These are phyloP conservation scores for Macrocybe gigantea DNA, from an alignment of 768 basidiomycete genomes.

Conservation along the genomic window DNA sequence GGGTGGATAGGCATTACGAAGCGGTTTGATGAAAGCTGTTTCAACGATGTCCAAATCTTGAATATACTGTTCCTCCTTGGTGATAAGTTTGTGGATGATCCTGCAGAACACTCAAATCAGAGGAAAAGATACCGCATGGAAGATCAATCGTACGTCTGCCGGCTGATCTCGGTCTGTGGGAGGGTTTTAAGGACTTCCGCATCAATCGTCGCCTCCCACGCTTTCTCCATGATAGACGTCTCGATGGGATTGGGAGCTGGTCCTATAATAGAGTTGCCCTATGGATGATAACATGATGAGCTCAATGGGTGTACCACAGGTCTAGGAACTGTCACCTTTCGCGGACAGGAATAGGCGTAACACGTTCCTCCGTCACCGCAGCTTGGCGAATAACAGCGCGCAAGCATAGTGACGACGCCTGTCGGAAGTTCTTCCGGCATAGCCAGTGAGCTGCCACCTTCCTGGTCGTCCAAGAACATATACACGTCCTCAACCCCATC, in stretches of 20 bases:
- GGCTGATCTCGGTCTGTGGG: constrained; percentile 70
- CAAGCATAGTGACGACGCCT: constrained; percentile 84
- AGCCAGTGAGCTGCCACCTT: constrained; percentile 48
- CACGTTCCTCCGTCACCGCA: constrained; percentile 79
- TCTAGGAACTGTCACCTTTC: constrained; percentile 36
- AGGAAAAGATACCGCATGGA: neutral
- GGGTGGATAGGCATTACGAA: constrained; percentile 38
- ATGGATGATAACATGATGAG: constrained; percentile 4
- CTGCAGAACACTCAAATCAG: constrained; percentile 18
- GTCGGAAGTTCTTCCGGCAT: constrained; percentile 76
- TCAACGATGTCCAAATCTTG: constrained; percentile 85
- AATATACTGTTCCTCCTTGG: constrained; percentile 84
- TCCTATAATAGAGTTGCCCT: constrained; percentile 26
- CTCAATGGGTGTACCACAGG: neutral
- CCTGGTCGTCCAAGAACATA: constrained; percentile 83
- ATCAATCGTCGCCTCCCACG: constrained; percentile 44
- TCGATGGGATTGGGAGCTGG: constrained; percentile 24
- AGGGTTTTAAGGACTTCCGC: constrained; percentile 37
- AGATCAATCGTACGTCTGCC: constrained; percentile 55
- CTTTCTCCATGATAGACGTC: constrained; percentile 23
- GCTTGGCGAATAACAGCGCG: constrained; percentile 84
- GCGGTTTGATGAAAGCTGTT: constrained; percentile 48
- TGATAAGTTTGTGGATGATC: constrained; percentile 85
- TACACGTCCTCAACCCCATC: constrained; percentile 93
- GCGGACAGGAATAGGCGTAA: constrained; percentile 79